Base-by-base conservation (phyloP, 2,329 filamentous ascomycete species). In the Botrytis paeoniae region DNA sequence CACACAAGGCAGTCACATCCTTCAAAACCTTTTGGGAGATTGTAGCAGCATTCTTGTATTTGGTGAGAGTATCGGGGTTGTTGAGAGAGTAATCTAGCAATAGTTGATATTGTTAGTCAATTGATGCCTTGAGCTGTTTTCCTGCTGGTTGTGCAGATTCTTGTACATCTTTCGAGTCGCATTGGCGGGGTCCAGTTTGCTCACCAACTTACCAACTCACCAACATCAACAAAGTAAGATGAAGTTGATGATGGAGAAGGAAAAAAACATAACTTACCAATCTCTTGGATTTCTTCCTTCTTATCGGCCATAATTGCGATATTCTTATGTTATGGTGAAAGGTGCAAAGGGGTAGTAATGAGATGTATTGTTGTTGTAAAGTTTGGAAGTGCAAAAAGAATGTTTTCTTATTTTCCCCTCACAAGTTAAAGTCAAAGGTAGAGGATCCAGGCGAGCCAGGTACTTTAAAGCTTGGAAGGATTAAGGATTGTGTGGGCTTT, bases 1-100 rank as follows among this genome's bases (percentile, higher is more conserved):
- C 87, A 82, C 93, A 89, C 76, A 91, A 86, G 82, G 88, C 86
- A 74, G 88, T 86, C 77, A 99, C 95, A 79, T 92, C 92, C 80
- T 94, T 93, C 78, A 99, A 90, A 79, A 97, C 95, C 86, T 95
- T 97, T 84, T 98, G 93, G 69, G 95, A 96, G 85, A 99, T 98
- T 83, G 93, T 88, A 76, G 93, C 95, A 73, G 96, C 96, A 78
- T 93, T 95, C 91, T 97, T 98, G 89, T 98, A 98, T 89, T 98
- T 99, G 85, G 96, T 98, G 80, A 99, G 89, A 80, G 94, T 98
- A 83, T 97, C 93, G 75, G 93, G 93, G 87, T 97, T 96, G 84
- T 91, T 93, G 83, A 98, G 90, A 78, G 93, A 89, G 86, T 97
- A 95, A 83, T 97, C 93, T 97, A 69, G 22, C 66, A 14, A 9